These are phyloP conservation scores for Populus nigra DNA, from an alignment of 345 rosid species.

Conservation along the genomic window DNA sequence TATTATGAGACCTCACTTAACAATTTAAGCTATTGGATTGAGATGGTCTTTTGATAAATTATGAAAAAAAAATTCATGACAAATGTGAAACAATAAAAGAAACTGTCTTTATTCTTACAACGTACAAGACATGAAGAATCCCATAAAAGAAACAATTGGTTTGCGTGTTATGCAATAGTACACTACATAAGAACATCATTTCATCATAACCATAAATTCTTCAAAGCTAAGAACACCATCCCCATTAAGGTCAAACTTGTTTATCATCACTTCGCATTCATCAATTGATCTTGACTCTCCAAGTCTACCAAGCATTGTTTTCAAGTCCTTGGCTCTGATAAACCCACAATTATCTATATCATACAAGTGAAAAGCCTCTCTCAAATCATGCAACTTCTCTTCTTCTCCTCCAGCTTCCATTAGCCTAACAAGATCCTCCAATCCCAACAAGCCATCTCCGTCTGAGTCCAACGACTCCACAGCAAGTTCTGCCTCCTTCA, in stretches of 20 bases:
- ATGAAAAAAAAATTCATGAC: background rate
- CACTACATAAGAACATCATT: background rate
- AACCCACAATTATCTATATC: conserved; percentile 41
- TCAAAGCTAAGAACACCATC: conserved; percentile 54
- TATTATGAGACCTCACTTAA: no score
- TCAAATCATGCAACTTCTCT: conserved; percentile 42
- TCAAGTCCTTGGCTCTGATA: conserved; percentile 37
- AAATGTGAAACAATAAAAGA: background rate
- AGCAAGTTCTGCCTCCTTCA: conserved; percentile 32
- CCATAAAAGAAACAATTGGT: background rate
- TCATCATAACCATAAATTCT: conserved; percentile 48
- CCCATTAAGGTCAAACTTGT: conserved; percentile 38
- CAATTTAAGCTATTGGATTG: no score
- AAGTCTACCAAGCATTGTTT: conserved; percentile 40
- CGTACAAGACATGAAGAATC: background rate
- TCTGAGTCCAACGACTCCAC: conserved; percentile 36
- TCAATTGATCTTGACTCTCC: conserved; percentile 41
- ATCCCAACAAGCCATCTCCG: conserved; percentile 45
- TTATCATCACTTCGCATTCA: conserved; percentile 47
- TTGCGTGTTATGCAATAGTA: background rate
- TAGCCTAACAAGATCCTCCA: conserved; percentile 43
- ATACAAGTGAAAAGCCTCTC: conserved; percentile 45
- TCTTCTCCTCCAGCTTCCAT: conserved; percentile 48
- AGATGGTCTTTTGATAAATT: no score
- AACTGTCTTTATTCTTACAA: background rate